Percentiles rank a stretch among this genome's conserved stretches.
phyloP scores from a whole-genome alignment of 371 early-diverging fungal species.

The Catenaria anguillulae region DNA sequence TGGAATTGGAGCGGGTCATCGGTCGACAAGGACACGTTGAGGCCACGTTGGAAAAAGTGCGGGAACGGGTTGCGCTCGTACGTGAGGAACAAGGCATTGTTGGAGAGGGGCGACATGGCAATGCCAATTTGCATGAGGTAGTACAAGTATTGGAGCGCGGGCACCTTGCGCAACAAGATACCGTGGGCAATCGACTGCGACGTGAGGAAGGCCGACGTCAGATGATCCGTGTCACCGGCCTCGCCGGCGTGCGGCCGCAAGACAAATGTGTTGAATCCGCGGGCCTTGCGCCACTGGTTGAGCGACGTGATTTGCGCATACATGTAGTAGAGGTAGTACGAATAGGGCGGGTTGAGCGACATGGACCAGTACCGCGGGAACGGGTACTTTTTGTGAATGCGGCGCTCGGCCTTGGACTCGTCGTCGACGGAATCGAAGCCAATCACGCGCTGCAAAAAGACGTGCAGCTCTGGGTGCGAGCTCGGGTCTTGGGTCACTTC shows the following conservation, averaged over 20 bases:
- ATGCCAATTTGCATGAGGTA: constrained; percentile 93
- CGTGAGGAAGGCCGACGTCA: constrained; percentile 83
- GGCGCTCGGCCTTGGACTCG: constrained; percentile 81
- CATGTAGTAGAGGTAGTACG: constrained; percentile 94
- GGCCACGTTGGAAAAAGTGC: constrained; percentile 85
- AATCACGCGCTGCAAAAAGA: constrained; percentile 86
- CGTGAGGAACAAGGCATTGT: constrained; percentile 93
- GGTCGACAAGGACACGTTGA: constrained; percentile 90
- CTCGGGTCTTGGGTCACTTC: constrained; percentile 77
- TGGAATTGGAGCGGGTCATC: constrained; percentile 99
- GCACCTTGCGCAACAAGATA: constrained; percentile 89
- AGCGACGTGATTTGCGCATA: constrained; percentile 77
- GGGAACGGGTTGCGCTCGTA: constrained; percentile 95
- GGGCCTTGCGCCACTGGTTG: constrained; percentile 65
- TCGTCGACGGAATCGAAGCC: constrained; percentile 98
- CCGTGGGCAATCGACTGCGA: constrained; percentile 90
- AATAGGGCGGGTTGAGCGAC: constrained; percentile 81
- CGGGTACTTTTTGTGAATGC: constrained; percentile 73
- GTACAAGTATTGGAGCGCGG: constrained; percentile 90
- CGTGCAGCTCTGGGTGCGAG: constrained; percentile 73
- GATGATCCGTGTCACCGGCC: constrained; percentile 94
- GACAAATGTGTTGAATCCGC: constrained; percentile 84
- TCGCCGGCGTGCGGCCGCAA: constrained; percentile 95
- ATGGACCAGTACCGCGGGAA: constrained; percentile 66
- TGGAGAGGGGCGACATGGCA: constrained; percentile 96